Base-by-base conservation (phyloP, 176 grass and related monocot species). In the Alloteropsis semialata region DNA sequence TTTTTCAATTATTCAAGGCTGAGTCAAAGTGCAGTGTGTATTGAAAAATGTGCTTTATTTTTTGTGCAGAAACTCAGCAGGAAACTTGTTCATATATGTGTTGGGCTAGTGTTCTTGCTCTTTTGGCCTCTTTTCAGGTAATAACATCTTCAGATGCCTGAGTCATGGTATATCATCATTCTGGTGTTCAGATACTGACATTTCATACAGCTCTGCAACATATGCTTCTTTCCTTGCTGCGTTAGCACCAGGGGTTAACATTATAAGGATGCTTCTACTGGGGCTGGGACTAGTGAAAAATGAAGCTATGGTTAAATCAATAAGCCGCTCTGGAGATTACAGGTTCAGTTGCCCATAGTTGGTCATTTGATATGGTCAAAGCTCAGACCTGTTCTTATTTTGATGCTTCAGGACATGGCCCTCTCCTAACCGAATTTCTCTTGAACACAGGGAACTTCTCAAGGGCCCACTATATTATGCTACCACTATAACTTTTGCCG, bases 111-210 rank as follows among this genome's bases (percentile, higher is more conserved):
- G 75, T 94, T 94, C 84, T 83, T 97, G 82, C 92, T 97, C 11
- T 97, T 91, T 65, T 97, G 95, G 95, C 95, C 95, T 80, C 49
- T 89, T 72, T 97, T 97, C 75, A 97, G 95, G 95, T 97, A 88
- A 69, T 50, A 76, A 11, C 5, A 65, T 55, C 69, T 63, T 65
- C 39, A 82, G 13, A 50, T 57, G 10, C 25, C 19, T 5, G 1
- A 11, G 29, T 78, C n/a, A 59, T 39, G 37, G 3, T 36, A 64
- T 71, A 78, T 37, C 19, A 36, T 56, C 57, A 78, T 50, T 22
- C 38, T 79, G 24, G 45, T 15, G 41, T 74, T 69, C 38, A 82
- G 5, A 33, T 67, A 74, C 30, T 86, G 69, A 90, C 71, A 77
- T 43, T 86, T 86, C 58, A 76, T 86, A 63, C 82, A 98, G 96